These are phyloP conservation scores for Suhomyces vadensis DNA, from an alignment of 805 yeast species.

Conservation along the genomic window DNA sequence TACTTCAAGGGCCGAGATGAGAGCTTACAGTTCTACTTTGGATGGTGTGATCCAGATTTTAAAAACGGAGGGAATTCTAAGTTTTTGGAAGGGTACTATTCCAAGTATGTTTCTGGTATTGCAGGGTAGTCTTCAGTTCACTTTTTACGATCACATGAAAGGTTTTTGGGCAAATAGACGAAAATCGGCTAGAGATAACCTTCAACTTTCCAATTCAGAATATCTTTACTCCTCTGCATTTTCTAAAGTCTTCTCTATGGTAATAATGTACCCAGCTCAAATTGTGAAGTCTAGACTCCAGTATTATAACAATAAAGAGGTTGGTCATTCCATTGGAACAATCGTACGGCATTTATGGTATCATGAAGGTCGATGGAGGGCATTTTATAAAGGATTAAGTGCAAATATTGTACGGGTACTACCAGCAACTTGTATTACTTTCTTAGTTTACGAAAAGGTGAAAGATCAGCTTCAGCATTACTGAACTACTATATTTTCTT, in stretches of 20 bases:
- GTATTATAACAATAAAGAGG: constrained; percentile 19
- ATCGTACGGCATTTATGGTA: constrained; percentile 43
- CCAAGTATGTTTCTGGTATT: constrained; percentile 81
- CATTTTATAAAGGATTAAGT: constrained; percentile 80
- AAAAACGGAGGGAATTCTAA: constrained; percentile 55
- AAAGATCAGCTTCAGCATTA: constrained; percentile 11
- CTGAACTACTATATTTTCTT: background rate
- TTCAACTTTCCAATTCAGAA: constrained; percentile 47
- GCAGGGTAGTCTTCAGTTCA: constrained; percentile 87
- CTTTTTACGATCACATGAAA: constrained; percentile 81
- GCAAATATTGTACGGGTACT: constrained; percentile 80
- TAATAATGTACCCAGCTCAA: constrained; percentile 80
- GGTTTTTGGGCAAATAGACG: constrained; percentile 17
- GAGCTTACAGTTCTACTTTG: constrained; percentile 57
- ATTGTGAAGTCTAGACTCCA: constrained; percentile 78
- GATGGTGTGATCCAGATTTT: constrained; percentile 56
- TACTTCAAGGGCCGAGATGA: constrained; percentile 41
- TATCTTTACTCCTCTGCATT: constrained; percentile 65
- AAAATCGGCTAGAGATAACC: constrained; percentile 12
- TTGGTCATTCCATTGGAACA: constrained; percentile 17
- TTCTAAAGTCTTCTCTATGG: constrained; percentile 68
- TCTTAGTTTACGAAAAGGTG: constrained; percentile 75
- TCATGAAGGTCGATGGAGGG: constrained; percentile 55
- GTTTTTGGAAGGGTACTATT: constrained; percentile 71
- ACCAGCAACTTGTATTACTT: constrained; percentile 92